A percentile compares a stretch with the other conserved stretches of the same genome.
Evolutionary conservation across 176 grass and related monocot genomes (phyloP).

Genomic region (Echinochloa phyllopogon): DNA sequence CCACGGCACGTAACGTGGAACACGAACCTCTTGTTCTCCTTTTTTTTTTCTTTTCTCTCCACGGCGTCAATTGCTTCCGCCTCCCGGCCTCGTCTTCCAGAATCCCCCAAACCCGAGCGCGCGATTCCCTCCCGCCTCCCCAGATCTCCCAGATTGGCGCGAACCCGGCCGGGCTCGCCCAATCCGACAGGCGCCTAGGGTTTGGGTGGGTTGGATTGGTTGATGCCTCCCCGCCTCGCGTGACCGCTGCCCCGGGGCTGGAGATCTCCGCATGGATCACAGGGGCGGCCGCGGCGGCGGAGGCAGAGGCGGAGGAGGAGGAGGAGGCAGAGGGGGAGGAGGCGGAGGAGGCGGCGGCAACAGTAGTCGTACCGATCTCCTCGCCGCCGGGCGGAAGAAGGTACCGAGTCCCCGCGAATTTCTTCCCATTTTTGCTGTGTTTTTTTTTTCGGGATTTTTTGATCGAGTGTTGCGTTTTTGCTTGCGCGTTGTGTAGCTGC

Average conservation of each 20-base stretch:
- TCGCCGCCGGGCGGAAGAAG: constrained; percentile 92
- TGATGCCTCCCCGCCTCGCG: constrained; percentile 49
- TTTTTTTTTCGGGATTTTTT: neutral
- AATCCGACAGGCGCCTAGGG: neutral
- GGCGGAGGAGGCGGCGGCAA: constrained; percentile 33
- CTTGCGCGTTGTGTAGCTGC: constrained; percentile 57
- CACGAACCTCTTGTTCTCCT: constrained; percentile 16
- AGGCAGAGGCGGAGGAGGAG: constrained; percentile 2
- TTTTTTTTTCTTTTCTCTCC: neutral
- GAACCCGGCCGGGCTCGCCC: neutral
- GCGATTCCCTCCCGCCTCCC: constrained; percentile 41
- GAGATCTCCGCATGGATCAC: constrained; percentile 66
- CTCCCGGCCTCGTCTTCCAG: neutral
- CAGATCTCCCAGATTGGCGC: constrained; percentile 20
- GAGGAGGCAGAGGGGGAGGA: neutral
- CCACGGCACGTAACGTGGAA: constrained; percentile 31
- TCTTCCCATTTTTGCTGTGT: neutral
- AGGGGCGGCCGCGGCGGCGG: constrained; percentile 43
- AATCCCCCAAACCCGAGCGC: constrained; percentile 45
- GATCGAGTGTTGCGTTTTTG: constrained; percentile 28
- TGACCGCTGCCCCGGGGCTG: constrained; percentile 36
- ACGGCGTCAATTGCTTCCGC: constrained; percentile 19
- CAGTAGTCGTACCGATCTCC: constrained; percentile 76
- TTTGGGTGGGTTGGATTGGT: constrained; percentile 28
- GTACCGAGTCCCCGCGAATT: constrained; percentile 31